Evolutionary conservation across 306 rosid genomes (phyloP).

Genomic region (Luffa acutangula): DNA sequence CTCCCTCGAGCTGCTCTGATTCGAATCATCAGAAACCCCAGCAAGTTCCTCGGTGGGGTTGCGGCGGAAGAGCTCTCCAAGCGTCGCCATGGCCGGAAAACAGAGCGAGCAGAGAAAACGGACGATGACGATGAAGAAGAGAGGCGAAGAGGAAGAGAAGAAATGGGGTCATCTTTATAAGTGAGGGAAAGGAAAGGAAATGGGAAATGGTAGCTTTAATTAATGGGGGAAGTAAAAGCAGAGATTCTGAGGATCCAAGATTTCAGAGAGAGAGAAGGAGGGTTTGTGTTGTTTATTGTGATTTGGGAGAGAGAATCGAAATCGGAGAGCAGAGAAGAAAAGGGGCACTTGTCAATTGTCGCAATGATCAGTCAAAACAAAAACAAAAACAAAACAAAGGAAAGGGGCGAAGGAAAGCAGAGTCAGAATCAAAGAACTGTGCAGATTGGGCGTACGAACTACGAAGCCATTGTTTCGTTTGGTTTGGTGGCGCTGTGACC

Average conservation of each 20-base stretch:
- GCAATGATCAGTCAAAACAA: neutral
- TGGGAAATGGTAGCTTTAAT: constrained; percentile 8
- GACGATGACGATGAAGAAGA: neutral
- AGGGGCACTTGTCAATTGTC: neutral
- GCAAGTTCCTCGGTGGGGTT: neutral
- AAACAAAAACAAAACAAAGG: no score
- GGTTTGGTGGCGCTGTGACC: neutral
- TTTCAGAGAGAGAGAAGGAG: constrained; percentile 31
- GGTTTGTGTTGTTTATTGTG: neutral
- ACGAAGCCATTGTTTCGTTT: neutral
- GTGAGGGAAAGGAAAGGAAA: neutral
- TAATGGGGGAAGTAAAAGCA: constrained; percentile 31
- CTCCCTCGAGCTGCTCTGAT: constrained; percentile 13
- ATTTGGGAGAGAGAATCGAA: constrained; percentile 3
- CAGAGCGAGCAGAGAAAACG: neutral
- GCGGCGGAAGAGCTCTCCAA: constrained; percentile 28
- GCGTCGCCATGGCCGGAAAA: constrained; percentile 27
- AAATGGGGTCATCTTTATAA: neutral
- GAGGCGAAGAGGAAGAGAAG: neutral
- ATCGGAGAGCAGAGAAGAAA: neutral
- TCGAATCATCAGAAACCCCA: constrained; percentile 19
- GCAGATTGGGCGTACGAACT: neutral
- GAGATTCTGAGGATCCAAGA: constrained; percentile 80
- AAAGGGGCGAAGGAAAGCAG: neutral
- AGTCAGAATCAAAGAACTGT: neutral